These are phyloP conservation scores for Mychonastes homosphaera DNA, from an alignment of 139 green algal species.

Conservation along the genomic window DNA sequence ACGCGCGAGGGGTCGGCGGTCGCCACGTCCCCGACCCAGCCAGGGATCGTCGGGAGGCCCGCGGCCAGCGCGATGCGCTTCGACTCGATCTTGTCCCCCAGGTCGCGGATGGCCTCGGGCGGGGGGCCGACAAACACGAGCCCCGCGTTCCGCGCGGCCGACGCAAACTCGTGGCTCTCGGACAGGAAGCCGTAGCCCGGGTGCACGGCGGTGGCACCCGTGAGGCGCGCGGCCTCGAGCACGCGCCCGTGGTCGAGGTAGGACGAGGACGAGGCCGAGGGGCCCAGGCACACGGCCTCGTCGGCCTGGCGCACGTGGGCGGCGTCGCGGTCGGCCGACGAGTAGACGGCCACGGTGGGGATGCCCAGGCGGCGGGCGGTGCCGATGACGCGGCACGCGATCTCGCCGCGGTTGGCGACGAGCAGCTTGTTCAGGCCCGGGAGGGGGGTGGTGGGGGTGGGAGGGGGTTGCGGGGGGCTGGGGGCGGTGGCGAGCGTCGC, in stretches of 20 bases:
- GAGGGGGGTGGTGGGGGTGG: neutral
- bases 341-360: constrained; percentile 65
- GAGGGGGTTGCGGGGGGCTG: neutral
- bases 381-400: constrained; percentile 66
- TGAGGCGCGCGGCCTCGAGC: too few relatives aligned
- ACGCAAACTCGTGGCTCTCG: too few relatives aligned
- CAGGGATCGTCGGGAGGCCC: constrained; percentile 17
- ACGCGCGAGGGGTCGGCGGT: neutral
- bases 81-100: constrained; percentile 30
- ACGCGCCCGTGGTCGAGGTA: too few relatives aligned
- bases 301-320: constrained; percentile 58
- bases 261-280: too few relatives aligned
- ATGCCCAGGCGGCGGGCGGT: constrained; percentile 70
- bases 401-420: constrained; percentile 78
- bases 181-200: too few relatives aligned
- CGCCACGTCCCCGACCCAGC: constrained; percentile 10
- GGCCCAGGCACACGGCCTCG: constrained; percentile 44
- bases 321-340: constrained; percentile 44
- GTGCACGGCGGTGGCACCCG: constrained; percentile 30
- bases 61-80: constrained; percentile 21
- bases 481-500: too few relatives aligned
- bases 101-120: constrained; percentile 28
- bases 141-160: too few relatives aligned
- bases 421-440: constrained; percentile 43
- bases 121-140: constrained; percentile 63